Evolutionary conservation across 2,329 filamentous ascomycete species (phyloP), one percentile per base, ranked within the genome.

Genomic region (Furcasterigmium sp.): DNA sequence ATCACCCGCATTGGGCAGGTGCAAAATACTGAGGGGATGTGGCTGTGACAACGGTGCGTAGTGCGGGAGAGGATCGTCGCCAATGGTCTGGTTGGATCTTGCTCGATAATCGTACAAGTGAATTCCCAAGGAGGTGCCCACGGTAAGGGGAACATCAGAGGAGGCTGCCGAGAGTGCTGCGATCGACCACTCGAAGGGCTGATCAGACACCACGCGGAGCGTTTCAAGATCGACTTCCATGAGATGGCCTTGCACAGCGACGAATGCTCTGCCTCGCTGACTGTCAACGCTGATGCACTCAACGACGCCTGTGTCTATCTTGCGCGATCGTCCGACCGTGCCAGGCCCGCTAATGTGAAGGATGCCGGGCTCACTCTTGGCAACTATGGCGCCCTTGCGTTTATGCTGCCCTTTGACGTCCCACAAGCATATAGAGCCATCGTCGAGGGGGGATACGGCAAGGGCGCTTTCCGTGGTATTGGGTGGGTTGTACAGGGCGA

Each of bases 371-470:
- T 67, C 67, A 60, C 85, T 93, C 48, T 75, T 76, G 1, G 77
- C 80, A 10, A 87, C 51, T 25, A 93, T 77, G 3, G 71, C 76
- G 2, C 87, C 85, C 50, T 73, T 76, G 49, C 59, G 70, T 5
- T 53, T 62, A 5, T 67, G 66, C 23, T 72, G 75, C 2, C 76
- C 76, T 43, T 75, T 80, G 40, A 87, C 68, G 56, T 95, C 86
- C 90, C 90, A 96, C 7, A 95, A 65, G 53, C 84, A 87, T n/a
- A 96, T 76, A 41, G 87, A 89, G 0, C 90, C 90, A 57, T 96
- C 87, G 45, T 94, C 88, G 8, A 95, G 69, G 3, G 90, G 88
- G 1, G 85, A 84, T 14, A 95, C 75, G 0, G 87, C 81, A 42
- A 83, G 70, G 48, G 73, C 49, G 14, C 53, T 43, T 3, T 56